These are phyloP conservation scores for Phytophthora palmivora DNA, from an alignment of 352 stramenopile genomes.

Conservation along the genomic window DNA sequence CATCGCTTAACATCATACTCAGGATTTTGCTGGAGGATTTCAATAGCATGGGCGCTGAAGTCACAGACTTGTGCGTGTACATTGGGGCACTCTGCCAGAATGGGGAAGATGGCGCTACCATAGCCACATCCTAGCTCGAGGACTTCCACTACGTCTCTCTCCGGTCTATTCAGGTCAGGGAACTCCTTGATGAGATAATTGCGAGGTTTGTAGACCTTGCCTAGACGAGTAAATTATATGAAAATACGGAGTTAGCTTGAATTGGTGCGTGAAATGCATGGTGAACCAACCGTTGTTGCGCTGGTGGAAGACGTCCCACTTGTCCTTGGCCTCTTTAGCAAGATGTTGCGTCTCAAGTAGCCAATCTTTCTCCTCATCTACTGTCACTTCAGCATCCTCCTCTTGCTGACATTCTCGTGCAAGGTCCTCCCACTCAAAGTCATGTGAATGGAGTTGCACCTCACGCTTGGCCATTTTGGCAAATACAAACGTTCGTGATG, in stretches of 20 bases:
- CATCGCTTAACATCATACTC: conserved; percentile 59
- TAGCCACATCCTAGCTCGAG: conserved; percentile 89
- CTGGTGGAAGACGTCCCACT: conserved; percentile 83
- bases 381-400: conserved; percentile 6
- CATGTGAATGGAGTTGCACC: conserved; percentile 76
- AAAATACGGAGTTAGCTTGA: conserved; percentile 19
- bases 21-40: conserved; percentile 64
- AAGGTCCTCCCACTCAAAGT: conserved; percentile 83
- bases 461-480: conserved; percentile 20
- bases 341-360: conserved; percentile 41
- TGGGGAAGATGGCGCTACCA: conserved; percentile 88
- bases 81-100: conserved; percentile 69
- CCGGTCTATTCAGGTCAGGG: conserved; percentile 59
- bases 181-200: conserved; percentile 88
- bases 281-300: conserved; percentile 67
- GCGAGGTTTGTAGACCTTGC: conserved; percentile 83
- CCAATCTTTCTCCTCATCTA: conserved; percentile 2
- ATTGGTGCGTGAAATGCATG: neutral
- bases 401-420: conserved; percentile 51
- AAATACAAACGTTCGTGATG: no score
- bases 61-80: conserved; percentile 81
- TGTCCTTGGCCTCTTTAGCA: conserved; percentile 60
- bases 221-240: conserved; percentile 32
- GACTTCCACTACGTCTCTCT: conserved; percentile 49
- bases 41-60: conserved; percentile 83